Conservation (phyloP, 2,329 filamentous ascomycete genomes). For the Cercospora zeina region DNA sequence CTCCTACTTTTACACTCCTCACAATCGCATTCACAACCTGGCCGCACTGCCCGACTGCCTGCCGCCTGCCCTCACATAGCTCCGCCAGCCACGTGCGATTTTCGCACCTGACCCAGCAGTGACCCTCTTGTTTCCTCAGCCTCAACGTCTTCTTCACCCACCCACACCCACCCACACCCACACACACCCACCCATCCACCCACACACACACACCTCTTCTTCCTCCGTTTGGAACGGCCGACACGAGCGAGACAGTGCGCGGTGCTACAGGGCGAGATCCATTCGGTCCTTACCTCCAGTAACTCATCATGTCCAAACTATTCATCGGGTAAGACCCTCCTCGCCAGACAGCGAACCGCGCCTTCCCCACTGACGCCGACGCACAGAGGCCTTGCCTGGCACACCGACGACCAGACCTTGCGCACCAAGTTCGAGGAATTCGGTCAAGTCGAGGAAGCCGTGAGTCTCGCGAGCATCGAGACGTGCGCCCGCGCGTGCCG, state of each 20-base stretch:
- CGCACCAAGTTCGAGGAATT: slow-evolving; percentile 91
- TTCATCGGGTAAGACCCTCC: slow-evolving; percentile 76
- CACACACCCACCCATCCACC: slow-evolving; percentile 1
- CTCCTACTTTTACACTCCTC: no score
- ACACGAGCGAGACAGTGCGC: slow-evolving; percentile 16
- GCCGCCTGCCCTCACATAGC: not conserved
- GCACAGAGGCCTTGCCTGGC: slow-evolving; percentile 90
- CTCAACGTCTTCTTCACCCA: slow-evolving; percentile 3
- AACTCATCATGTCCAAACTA: slow-evolving; percentile 75
- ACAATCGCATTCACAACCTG: no score
- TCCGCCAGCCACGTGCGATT: not conserved
- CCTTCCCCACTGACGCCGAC: slow-evolving; percentile 26
- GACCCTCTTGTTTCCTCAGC: not conserved
- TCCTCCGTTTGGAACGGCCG: slow-evolving; percentile 12
- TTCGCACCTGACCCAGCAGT: not conserved
- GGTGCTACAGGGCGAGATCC: slow-evolving; percentile 19
- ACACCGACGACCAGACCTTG: slow-evolving; percentile 86
- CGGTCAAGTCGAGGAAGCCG: slow-evolving; percentile 89
- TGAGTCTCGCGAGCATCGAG: slow-evolving; percentile 58
- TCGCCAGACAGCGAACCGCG: slow-evolving; percentile 8
- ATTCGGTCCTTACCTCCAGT: slow-evolving; percentile 39
- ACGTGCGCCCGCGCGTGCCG: not conserved
- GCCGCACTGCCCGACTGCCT: not conserved
- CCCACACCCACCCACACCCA: slow-evolving; percentile 6
- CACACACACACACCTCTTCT: not conserved